A percentile compares a stretch with the other conserved stretches of the same genome.
These are phyloP conservation scores for Trichophyton schoenleinii DNA, from an alignment of 2,329 filamentous ascomycete species.

Conservation along the genomic window DNA sequence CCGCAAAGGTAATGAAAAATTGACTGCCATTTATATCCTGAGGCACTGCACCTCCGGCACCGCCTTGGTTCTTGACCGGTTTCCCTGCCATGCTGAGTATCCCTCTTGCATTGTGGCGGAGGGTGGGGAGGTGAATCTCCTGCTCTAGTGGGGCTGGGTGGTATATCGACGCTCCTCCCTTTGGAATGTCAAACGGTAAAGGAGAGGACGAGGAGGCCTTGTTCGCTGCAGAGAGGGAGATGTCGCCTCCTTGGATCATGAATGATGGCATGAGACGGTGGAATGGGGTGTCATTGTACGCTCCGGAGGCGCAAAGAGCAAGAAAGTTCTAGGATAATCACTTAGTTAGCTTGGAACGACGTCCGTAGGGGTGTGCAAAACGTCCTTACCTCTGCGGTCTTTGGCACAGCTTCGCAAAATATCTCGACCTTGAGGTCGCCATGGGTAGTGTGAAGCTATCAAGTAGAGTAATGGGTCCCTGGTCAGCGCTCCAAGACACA, in stretches of 20 bases:
- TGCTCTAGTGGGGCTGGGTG: constrained; percentile 44
- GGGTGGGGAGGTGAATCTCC: constrained; percentile 46
- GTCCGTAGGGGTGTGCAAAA: neutral
- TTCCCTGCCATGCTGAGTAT: constrained; percentile 50
- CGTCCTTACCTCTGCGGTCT: constrained; percentile 62
- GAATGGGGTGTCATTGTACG: constrained; percentile 50
- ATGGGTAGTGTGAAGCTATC: constrained; percentile 64
- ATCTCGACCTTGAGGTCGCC: constrained; percentile 92
- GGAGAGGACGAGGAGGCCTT: constrained; percentile 31
- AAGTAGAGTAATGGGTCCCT: neutral
- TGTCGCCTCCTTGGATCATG: constrained; percentile 51
- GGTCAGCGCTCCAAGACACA: neutral
- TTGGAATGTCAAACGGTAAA: constrained; percentile 38
- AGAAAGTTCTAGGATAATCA: constrained; percentile 45
- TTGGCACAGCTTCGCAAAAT: constrained; percentile 89
- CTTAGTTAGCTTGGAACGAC: neutral
- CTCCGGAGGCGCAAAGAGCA: constrained; percentile 49
- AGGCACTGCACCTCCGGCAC: constrained; percentile 21
- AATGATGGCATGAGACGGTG: constrained; percentile 52
- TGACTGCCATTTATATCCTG: constrained; percentile 43
- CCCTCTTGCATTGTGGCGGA: constrained; percentile 45
- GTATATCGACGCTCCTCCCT: constrained; percentile 46
- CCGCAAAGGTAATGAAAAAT: constrained; percentile 52
- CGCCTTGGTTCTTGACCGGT: constrained; percentile 33
- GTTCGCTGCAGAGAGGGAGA: constrained; percentile 25